Conservation (phyloP, 192 early-diverging fungal species). For the Funneliformis geosporum region DNA sequence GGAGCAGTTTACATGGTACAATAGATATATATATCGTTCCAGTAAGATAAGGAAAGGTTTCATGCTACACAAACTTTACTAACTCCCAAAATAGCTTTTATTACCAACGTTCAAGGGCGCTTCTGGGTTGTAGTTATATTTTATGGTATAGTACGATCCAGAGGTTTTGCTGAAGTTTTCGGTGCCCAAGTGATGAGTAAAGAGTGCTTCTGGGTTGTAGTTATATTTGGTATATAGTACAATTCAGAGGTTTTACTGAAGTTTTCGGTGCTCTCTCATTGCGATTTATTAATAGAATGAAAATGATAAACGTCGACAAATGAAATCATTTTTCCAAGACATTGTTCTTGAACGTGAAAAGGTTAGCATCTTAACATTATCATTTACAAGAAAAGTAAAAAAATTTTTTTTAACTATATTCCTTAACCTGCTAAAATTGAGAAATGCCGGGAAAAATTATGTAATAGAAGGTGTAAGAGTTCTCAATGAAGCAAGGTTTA, state of each 20-base stretch:
- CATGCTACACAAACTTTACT: background rate
- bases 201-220: slow-evolving; percentile 16
- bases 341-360: slow-evolving; percentile 30
- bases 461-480: slow-evolving; percentile 27
- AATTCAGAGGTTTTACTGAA: slow-evolving; percentile 23
- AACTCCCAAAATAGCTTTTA: slow-evolving; percentile 20
- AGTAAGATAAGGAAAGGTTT: slow-evolving; percentile 6
- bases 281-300: background rate
- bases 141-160: slow-evolving; percentile 22
- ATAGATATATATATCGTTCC: background rate
- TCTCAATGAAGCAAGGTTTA: slow-evolving; percentile 26
- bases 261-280: slow-evolving; percentile 19
- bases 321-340: slow-evolving; percentile 24
- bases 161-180: slow-evolving; percentile 25
- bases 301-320: background rate
- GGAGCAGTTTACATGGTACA: slow-evolving; percentile 13
- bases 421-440: slow-evolving; percentile 22
- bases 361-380: background rate
- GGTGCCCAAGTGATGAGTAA: slow-evolving; percentile 26
- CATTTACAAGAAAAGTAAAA: too few species aligned
- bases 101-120: slow-evolving; percentile 19
- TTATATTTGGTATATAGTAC: slow-evolving; percentile 27
- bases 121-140: slow-evolving; percentile 27
- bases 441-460: slow-evolving; percentile 21
- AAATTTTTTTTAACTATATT: slow-evolving; percentile 2